These are phyloP conservation scores for Starmerella cellae DNA, from an alignment of 805 yeast species.

Conservation along the genomic window DNA sequence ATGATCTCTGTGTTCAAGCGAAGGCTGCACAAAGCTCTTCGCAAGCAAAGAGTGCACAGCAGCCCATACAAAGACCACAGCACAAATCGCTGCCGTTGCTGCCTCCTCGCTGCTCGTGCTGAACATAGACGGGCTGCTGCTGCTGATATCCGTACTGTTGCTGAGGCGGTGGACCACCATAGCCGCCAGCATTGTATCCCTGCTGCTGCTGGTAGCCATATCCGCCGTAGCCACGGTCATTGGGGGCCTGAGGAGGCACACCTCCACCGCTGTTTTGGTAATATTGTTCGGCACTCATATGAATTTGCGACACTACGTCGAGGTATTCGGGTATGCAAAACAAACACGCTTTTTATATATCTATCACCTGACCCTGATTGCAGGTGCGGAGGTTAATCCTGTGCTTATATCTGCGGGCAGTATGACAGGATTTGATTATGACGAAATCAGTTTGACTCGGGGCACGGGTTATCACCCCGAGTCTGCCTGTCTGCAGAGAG, in stretches of 20 bases:
- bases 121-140: slow-evolving; percentile 29
- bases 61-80: slow-evolving; percentile 21
- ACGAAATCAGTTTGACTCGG: no score
- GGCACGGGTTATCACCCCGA: no score
- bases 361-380: no score
- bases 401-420: no score
- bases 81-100: slow-evolving; percentile 22
- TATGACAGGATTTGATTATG: no score
- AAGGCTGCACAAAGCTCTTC: slow-evolving; percentile 18
- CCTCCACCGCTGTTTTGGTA: slow-evolving; percentile 15
- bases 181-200: slow-evolving; percentile 12
- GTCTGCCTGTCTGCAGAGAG: no score
- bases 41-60: slow-evolving; percentile 20
- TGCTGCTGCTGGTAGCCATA: slow-evolving; percentile 21
- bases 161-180: slow-evolving; percentile 20
- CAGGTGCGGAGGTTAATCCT: no score
- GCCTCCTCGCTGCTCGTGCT: slow-evolving; percentile 21
- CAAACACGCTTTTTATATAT: no score
- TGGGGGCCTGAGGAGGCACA: slow-evolving; percentile 6
- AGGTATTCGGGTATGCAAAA: no score
- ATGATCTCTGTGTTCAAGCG: neutral
- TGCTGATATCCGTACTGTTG: slow-evolving; percentile 23
- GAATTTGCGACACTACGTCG: no score
- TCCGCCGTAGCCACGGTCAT: slow-evolving; percentile 16
- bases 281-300: slow-evolving; percentile 18